Evolutionary conservation across 495 filamentous ascomycete species (phyloP).

Genomic region (Penicillium egyptiacum): DNA sequence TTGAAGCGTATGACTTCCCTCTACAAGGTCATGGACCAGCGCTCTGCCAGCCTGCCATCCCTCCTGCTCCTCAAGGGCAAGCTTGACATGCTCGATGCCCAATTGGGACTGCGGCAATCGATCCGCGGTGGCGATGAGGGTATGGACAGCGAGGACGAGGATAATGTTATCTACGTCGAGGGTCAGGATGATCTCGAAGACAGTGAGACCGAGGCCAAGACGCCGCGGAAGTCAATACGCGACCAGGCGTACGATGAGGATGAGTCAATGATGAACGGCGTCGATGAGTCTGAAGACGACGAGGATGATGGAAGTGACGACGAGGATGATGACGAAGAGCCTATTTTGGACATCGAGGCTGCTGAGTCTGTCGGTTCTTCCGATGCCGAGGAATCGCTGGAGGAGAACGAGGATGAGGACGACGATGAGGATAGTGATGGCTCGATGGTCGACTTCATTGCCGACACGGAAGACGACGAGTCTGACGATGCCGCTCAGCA

Average conservation of each 20-base stretch:
- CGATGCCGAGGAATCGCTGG: conserved; percentile 47
- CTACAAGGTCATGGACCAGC: conserved; percentile 79
- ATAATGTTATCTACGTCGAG: conserved; percentile 84
- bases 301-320: conserved; percentile 43
- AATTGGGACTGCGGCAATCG: conserved; percentile 72
- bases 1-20: conserved; percentile 74
- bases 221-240: conserved; percentile 43
- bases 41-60: conserved; percentile 76
- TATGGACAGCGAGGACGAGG: conserved; percentile 66
- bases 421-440: conserved; percentile 46
- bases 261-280: conserved; percentile 48
- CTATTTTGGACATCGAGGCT: conserved; percentile 46
- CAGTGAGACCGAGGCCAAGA: conserved; percentile 39
- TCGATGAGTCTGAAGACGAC: conserved; percentile 43
- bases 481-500: conserved; percentile 38
- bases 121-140: conserved; percentile 50
- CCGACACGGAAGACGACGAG: conserved; percentile 46
- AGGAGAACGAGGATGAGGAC: conserved; percentile 47
- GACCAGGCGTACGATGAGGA: conserved; percentile 44
- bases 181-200: conserved; percentile 60
- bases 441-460: conserved; percentile 49
- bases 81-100: conserved; percentile 84
- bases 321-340: conserved; percentile 40
- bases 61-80: conserved; percentile 89
- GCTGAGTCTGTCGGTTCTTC: conserved; percentile 49